Percentiles rank a stretch among this genome's conserved stretches.
Conservation (phyloP, 176 grass and related monocot genomes). For the Oryza australiensis region DNA sequence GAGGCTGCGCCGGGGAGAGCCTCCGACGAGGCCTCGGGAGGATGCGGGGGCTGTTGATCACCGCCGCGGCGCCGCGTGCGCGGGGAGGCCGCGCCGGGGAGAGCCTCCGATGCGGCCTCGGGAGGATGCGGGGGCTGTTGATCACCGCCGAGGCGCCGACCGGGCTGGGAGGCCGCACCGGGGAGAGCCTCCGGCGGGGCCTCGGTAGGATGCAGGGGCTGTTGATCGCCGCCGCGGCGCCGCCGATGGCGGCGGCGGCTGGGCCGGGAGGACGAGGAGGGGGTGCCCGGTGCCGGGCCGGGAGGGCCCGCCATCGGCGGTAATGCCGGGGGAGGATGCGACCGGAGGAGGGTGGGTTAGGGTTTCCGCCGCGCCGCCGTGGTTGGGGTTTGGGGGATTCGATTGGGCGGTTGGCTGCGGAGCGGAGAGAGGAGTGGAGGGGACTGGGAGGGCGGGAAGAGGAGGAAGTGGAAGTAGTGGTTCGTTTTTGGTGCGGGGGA, state of each 20-base stretch:
- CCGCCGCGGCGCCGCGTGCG: not conserved
- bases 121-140: not conserved
- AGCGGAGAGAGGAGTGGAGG: not conserved
- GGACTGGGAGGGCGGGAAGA: slow-evolving; percentile 37
- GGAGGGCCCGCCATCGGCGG: slow-evolving; percentile 25
- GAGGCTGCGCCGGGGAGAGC: not conserved
- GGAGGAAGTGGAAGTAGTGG: not conserved
- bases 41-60: not conserved
- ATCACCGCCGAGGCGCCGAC: not conserved
- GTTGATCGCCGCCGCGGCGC: not conserved
- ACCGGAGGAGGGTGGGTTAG: not conserved
- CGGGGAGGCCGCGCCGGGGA: not conserved
- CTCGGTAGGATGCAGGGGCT: not conserved
- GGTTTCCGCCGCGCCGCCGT: not conserved
- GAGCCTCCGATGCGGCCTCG: not conserved
- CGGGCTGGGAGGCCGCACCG: not conserved
- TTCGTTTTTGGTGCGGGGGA: not conserved
- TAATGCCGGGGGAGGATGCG: not conserved
- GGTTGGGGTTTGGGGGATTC: not conserved
- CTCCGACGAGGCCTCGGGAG: not conserved
- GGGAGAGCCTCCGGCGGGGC: not conserved
- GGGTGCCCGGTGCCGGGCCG: not conserved
- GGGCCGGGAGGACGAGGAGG: not conserved
- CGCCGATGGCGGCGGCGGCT: slow-evolving; percentile 1
- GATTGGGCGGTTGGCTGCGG: not conserved